Conservation (phyloP, 225 moss, liverwort and hornwort genomes). For the Sphagnum tenellum region DNA sequence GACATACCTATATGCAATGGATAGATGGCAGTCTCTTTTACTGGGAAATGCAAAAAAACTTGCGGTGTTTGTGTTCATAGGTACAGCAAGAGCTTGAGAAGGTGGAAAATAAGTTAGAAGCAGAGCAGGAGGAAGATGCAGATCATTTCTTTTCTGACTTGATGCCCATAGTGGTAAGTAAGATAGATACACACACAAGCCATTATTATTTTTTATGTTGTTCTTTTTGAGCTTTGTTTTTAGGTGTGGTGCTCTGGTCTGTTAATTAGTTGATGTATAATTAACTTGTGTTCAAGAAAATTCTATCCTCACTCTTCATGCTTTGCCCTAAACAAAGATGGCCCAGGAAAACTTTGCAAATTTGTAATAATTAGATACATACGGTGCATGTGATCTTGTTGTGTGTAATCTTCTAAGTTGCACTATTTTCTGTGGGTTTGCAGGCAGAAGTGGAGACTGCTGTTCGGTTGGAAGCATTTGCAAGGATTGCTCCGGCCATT, state of each 20-base stretch:
- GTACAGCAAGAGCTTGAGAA: slow-evolving; percentile 34
- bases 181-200: background rate
- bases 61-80: slow-evolving; percentile 11
- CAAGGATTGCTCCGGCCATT: slow-evolving; percentile 76
- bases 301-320: background rate
- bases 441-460: slow-evolving; percentile 87
- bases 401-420: background rate
- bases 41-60: background rate
- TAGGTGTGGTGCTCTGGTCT: background rate
- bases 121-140: slow-evolving; percentile 63
- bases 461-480: slow-evolving; percentile 59
- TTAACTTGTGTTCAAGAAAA: background rate
- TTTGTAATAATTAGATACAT: background rate
- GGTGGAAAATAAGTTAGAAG: slow-evolving; percentile 30
- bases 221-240: background rate
- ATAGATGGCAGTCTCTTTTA: too few relatives aligned
- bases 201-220: slow-evolving; percentile 4
- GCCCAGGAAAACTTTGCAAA: background rate
- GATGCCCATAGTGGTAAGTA: slow-evolving; percentile 86
- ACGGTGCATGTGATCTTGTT: background rate
- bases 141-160: slow-evolving; percentile 89
- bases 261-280: background rate
- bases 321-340: too few relatives aligned
- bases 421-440: slow-evolving; percentile 3
- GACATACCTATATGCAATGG: too few relatives aligned